These are phyloP conservation scores for Citrullus amarus DNA, from an alignment of 306 rosid species.

Conservation along the genomic window DNA sequence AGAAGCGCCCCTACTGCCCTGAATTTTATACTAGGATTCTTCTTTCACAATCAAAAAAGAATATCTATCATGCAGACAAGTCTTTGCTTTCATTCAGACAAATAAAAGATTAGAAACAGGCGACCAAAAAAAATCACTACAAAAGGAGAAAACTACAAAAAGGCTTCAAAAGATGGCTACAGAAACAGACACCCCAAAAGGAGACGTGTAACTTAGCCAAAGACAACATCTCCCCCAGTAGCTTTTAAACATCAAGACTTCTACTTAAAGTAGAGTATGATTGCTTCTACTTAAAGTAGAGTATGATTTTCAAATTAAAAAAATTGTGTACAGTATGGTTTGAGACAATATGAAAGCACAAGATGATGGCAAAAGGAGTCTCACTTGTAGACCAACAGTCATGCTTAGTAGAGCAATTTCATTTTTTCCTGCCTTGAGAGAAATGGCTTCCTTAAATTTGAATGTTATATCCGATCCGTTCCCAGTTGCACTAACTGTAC, in stretches of 20 bases:
- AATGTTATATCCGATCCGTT: slow-evolving; percentile 68
- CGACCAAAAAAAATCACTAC: neutral
- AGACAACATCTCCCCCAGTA: neutral
- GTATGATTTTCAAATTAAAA: neutral
- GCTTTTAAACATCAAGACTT: neutral
- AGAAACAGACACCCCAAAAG: neutral
- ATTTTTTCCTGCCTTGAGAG: slow-evolving; percentile 73
- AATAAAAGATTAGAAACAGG: neutral
- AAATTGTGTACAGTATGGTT: neutral
- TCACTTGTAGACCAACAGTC: slow-evolving; percentile 83
- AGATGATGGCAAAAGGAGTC: slow-evolving; percentile 8
- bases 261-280: too few species aligned
- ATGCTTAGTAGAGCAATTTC: slow-evolving; percentile 72
- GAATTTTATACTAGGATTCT: neutral
- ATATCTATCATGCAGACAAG: neutral
- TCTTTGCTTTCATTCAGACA: neutral
- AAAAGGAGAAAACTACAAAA: neutral
- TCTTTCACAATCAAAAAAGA: neutral
- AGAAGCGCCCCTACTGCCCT: neutral
- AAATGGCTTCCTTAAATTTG: slow-evolving; percentile 39
- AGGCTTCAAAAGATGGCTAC: neutral
- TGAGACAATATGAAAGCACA: neutral
- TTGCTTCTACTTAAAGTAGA: neutral
- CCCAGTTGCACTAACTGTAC: slow-evolving; percentile 73
- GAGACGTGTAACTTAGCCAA: neutral